Base-by-base conservation (phyloP, 352 stramenopile species). In the Blastocystis sp. region DNA sequence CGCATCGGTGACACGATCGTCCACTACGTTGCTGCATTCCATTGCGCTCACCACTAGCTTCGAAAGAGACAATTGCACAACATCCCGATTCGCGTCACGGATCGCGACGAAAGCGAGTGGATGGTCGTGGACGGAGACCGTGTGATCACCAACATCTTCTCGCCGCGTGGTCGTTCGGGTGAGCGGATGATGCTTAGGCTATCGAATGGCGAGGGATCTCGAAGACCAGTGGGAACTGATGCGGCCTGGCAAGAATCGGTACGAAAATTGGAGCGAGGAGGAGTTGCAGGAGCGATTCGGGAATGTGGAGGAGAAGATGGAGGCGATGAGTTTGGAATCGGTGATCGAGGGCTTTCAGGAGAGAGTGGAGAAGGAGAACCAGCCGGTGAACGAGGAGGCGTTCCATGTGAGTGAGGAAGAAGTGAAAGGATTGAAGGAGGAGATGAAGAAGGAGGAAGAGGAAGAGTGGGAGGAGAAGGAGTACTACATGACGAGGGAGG, bases 81-180 rank as follows among this genome's bases (percentile, higher is more conserved):
- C 43, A 64, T 81, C 43, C 71, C 71, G 14, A 64, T 64, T 21
- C 71, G 71, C 60, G 71, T 81, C 17, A 81, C 71, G 28, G 71
- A 81, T 81, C 71, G 71, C 41, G 71, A 81, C 40, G 71, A 81
- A 45, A 66, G 48, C 0, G 71, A 81, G n/a, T 81, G 71, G 71
- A 81, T 81, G 71, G 71, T 81, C 3, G 71, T 81, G 7, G 71
- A 81, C 21, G 71, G 71, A 0, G 45, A 64, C n/a, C 66, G 48
- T 38, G 59, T 81, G 17, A 81, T 81, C n/a, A 81, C 71, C 9
- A 81, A 81, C 43, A 81, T 81, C 48, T 81, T 81, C 71, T 81
- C 71, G 28, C 71, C 71, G 17, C 71, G 71, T 79, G 17, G 10
- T 34, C 21, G 23, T 7, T 10, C 7, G 21, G 19, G 2, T 19